These are phyloP conservation scores for Gynandropsis gynandra DNA, from an alignment of 345 rosid species.

Conservation along the genomic window DNA sequence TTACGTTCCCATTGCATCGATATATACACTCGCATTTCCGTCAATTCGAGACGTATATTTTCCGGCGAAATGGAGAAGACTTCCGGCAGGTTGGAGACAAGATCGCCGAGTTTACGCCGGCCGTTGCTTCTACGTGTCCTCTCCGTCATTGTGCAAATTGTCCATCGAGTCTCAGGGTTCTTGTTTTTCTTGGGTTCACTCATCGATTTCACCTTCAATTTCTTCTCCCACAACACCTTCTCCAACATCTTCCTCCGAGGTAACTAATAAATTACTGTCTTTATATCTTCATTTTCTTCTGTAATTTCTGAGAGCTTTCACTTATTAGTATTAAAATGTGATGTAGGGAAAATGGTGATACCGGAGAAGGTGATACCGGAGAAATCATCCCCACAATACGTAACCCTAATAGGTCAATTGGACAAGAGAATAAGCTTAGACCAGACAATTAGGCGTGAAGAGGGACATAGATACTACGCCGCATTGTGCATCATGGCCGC, in stretches of 20 bases:
- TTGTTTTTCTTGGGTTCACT: conserved; percentile 36
- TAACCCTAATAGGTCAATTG: conserved; percentile 36
- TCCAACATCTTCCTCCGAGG: conserved; percentile 26
- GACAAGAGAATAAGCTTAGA: conserved; percentile 49
- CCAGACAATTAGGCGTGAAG: conserved; percentile 30
- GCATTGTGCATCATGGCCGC: conserved; percentile 60
- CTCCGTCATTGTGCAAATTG: conserved; percentile 34
- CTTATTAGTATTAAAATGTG: neutral
- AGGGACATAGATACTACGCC: conserved; percentile 35
- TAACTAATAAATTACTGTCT: neutral
- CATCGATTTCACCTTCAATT: conserved; percentile 39
- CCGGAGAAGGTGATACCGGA: conserved; percentile 43
- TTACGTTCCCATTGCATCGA: neutral
- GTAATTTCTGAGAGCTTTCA: neutral
- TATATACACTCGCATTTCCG: conserved; percentile 19
- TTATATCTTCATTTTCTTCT: neutral
- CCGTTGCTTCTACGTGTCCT: conserved; percentile 60
- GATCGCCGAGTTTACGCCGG: conserved; percentile 33
- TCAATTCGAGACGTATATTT: conserved; percentile 41
- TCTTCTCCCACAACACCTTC: conserved; percentile 36
- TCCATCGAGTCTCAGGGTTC: conserved; percentile 32
- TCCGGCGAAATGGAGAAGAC: conserved; percentile 33
- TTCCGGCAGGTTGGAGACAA: conserved; percentile 35
- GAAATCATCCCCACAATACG: conserved; percentile 32
- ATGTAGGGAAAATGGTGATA: conserved; percentile 36